Base-by-base conservation (phyloP, 2,329 filamentous ascomycete species). In the Mycosphaerelloides madeirae region DNA sequence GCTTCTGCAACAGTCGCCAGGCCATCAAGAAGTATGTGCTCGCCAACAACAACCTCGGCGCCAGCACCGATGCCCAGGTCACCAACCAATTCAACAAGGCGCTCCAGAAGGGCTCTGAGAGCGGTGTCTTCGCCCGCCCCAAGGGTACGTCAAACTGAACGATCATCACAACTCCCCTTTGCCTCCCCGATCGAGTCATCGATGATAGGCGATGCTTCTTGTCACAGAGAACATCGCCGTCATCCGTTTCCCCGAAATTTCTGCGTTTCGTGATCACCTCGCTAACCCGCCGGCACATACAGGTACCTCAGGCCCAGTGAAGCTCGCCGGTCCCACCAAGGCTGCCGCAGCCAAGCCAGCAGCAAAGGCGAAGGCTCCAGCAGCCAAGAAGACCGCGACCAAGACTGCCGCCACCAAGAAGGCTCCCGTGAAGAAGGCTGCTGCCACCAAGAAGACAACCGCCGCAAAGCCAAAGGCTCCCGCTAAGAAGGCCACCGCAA, bases 221-320 rank as follows among this genome's bases (percentile, higher is more conserved):
- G 28, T 42, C 39, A 33, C 36, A 32, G 8, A 29, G 32, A 44
- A 46, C 33, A 43, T 31, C 29, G 19, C 18, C 29, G 5, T 38
- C 32, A 41, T 35, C 38, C 46, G 32, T 34, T 43, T 35, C 5
- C 15, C 18, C 41, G 33, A 39, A 36, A 32, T 32, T 28, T 32
- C 20, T 31, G 38, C 34, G 29, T 34, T 12, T 44, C 29, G 8
- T 46, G n/a, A 36, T 28, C 36, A 41, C 29, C 33, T 39, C 39
- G 50, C 60, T 62, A 51, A 62, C 56, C 32, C 38, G 48, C 40
- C 45, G 46, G 38, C 45, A 31, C 48, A 43, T 42, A 46, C 40
- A 89, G 85, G 85, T 61, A 78, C 87, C 48, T 95, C 89, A 53
- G 89, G 89, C 49, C 85, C 87, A 57, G 88, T 93, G 70, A 95